Base-by-base conservation (phyloP, 768 basidiomycete species). In the Naganishia kalamii region DNA sequence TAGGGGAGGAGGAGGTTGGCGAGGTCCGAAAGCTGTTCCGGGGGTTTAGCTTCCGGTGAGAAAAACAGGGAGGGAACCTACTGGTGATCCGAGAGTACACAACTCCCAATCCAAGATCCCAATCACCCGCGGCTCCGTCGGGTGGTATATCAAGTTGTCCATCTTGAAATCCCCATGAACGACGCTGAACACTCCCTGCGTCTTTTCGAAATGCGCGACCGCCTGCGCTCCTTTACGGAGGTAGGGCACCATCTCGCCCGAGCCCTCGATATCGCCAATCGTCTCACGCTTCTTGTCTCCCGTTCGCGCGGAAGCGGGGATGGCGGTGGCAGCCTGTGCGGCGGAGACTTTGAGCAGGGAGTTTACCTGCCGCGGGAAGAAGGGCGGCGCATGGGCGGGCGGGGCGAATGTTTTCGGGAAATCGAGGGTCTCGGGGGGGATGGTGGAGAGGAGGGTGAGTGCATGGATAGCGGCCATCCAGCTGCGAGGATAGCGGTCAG, bases 31-130 rank as follows among this genome's bases (percentile, higher is more conserved):
- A 96, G 83, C 84, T 80, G 69, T 48, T 65, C 68, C 13, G n/a
- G 17, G 27, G n/a, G n/a, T 33, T 3, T 23, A 3, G 29, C 7
- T 25, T n/a, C n/a, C 43, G 30, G 43, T 23, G 4, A 25, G 25
- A 21, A 23, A 3, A 40, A 29, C 13, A 25, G 27, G 47, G 11
- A 12, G 8, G 15, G 46, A 10, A 80, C 86, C 19, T 75, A 92
- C 88, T 35, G 91, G 89, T 72, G 88, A 91, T 6, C 92, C 93
- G 11, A 99, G 83, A 0, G 94, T 97, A 73, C 91, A 96, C 29
- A 99, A 80, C 75, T 99, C 94, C 94, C 94, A 99, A 73, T 99
- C 94, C 54, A 99, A 78, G 41, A 99, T 91, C 5, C 91, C 96
- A 68, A 98, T 92, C 3, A 98, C 92, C 44, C 84, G 82, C 67